These are phyloP conservation scores for Trametes meyenii DNA, from an alignment of 768 basidiomycete genomes.

Conservation along the genomic window DNA sequence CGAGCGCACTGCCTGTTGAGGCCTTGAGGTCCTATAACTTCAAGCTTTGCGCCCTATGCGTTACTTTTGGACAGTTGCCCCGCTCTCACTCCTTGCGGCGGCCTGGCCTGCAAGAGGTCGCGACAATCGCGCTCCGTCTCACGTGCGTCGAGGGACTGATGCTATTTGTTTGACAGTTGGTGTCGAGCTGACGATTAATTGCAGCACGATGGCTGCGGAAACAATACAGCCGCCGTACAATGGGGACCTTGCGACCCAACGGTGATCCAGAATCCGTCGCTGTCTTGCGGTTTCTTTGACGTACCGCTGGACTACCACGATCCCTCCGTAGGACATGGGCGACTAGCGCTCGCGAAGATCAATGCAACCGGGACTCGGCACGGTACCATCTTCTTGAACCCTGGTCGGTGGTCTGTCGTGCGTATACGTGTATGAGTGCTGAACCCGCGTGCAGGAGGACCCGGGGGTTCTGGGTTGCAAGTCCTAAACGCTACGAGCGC, in stretches of 20 bases:
- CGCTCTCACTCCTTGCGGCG: too few species aligned
- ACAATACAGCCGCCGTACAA: not conserved
- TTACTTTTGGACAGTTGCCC: too few species aligned
- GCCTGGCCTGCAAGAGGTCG: too few species aligned
- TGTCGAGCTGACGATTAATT: too few species aligned
- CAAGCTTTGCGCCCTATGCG: too few species aligned
- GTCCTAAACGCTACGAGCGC: not conserved
- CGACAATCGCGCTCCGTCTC: too few species aligned
- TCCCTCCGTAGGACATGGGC: not conserved
- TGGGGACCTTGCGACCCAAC: constrained; percentile 9
- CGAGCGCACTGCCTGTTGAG: too few species aligned
- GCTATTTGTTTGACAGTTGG: too few species aligned
- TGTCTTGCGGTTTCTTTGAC: constrained; percentile 10
- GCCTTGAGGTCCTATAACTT: too few species aligned
- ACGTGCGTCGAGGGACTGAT: too few species aligned
- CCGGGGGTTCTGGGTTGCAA: not conserved
- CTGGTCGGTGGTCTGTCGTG: not conserved
- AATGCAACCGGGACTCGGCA: not conserved
- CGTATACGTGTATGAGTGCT: not conserved
- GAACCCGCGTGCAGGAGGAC: not conserved
- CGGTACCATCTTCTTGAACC: constrained; percentile 1
- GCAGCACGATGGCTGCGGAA: not conserved
- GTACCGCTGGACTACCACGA: constrained; percentile 16
- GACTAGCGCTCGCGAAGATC: not conserved
- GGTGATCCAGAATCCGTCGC: not conserved